Base-by-base conservation (phyloP, 2,329 filamentous ascomycete genomes). In the Phaeosphaeria sp. region DNA sequence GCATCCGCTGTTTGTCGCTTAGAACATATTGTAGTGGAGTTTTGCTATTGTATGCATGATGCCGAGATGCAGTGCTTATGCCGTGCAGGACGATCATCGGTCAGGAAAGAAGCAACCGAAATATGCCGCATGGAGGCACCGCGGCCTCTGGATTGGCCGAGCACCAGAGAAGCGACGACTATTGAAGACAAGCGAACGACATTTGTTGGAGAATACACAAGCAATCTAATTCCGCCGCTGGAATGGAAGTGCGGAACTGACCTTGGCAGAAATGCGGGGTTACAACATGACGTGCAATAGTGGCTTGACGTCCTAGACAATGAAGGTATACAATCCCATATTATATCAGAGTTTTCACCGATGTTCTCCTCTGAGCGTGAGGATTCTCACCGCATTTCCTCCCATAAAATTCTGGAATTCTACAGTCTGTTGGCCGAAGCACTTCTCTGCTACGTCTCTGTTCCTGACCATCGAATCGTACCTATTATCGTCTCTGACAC, bases 11-110 rank as follows among this genome's bases (percentile, higher is more conserved):
- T 13, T n/a, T 39, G 36, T 39, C 36, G 36, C 36, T 17, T 39
- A 53, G 11, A 21, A 46, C 27, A 46, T 46, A 21, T 44, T 46
- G 23, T 46, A 44, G 43, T 53, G 42, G 42, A 53, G 20, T 10
- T 25, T 44, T 36, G 25, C 23, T 27, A 33, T 46, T 46, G 20
- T 46, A 53, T 53, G 50, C 50, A 53, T 46, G 43, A 18, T 53
- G 50, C 50, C 42, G 42, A 47, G 25, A 25, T 39, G 20, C 25
- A 46, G 6, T 46, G 42, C 43, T 46, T 44, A 47, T 39, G 30
- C 39, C 27, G 30, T 46, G 50, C 43, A 53, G 50, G 18, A 33
- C 22, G 23, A 23, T 43, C 23, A 17, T 11, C 41, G 27, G n/a
- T 30, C 47, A 21, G 47, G 30, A 50, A 50, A 39, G 18, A 20